phyloP scores from a whole-genome alignment of 1,284 basidiomycete species.

The Trametes polyzona region DNA sequence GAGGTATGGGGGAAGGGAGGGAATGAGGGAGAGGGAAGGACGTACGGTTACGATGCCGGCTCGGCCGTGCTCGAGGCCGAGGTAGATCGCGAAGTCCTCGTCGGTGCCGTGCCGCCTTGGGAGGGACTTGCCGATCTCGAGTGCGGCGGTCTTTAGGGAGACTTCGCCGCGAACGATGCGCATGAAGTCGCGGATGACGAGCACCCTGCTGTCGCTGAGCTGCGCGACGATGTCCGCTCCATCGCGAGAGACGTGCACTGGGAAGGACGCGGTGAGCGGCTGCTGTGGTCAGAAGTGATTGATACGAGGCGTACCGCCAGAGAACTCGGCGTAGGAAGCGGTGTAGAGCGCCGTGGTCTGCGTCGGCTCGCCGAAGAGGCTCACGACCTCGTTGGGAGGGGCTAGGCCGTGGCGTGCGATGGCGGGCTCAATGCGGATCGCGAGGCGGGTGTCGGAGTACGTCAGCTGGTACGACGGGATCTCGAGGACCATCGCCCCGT shows the following conservation, averaged over 20 bases:
- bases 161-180: constrained; percentile 41
- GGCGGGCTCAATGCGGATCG: constrained; percentile 15
- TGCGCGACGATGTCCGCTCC: constrained; percentile 59
- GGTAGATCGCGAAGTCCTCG: constrained; percentile 45
- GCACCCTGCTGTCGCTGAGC: constrained; percentile 44
- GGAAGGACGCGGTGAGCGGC: not conserved
- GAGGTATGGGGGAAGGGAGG: not conserved
- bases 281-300: too few relatives aligned
- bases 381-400: constrained; percentile 4
- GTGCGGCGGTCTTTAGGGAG: constrained; percentile 41
- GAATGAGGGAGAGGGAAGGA: constrained; percentile 7
- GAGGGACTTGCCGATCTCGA: constrained; percentile 46
- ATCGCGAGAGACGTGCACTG: constrained; percentile 64
- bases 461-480: constrained; percentile 40
- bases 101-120: constrained; percentile 8
- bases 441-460: constrained; percentile 26
- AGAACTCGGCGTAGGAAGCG: constrained; percentile 22
- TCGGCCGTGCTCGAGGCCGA: constrained; percentile 55
- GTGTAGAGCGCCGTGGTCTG: constrained; percentile 16
- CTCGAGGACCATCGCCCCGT: constrained; percentile 47
- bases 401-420: constrained; percentile 10
- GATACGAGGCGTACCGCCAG: constrained; percentile 7
- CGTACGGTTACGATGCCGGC: constrained; percentile 56
- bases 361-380: constrained; percentile 11
- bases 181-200: constrained; percentile 60